Evolutionary conservation across 164 flowering plant genomes (phyloP).

Genomic region (Tetrastigma voinierianum): DNA sequence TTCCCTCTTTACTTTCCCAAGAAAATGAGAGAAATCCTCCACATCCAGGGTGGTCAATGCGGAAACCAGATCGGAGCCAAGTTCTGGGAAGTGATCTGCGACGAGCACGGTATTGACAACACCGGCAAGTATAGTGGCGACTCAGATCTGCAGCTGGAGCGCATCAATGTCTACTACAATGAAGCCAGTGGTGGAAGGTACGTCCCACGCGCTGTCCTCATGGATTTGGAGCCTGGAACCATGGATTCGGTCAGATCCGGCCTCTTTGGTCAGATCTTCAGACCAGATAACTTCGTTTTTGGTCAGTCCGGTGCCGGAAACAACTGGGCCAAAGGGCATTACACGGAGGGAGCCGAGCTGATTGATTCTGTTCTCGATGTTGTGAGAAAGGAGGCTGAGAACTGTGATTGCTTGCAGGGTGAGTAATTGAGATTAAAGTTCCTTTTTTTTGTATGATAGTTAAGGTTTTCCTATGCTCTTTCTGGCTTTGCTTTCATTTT

Average conservation of each 20-base stretch:
- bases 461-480: no score
- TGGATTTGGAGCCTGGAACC: conserved; percentile 32
- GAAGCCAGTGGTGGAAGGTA: conserved; percentile 27
- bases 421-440: neutral
- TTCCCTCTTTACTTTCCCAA: neutral
- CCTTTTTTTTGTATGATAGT: no score
- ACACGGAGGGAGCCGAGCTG: conserved; percentile 26
- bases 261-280: conserved; percentile 23
- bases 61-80: conserved; percentile 30
- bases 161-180: conserved; percentile 28
- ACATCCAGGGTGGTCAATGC: conserved; percentile 32
- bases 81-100: conserved; percentile 22
- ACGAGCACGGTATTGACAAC: conserved; percentile 28
- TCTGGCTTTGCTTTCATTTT: no score
- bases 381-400: conserved; percentile 30
- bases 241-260: conserved; percentile 31
- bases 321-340: conserved; percentile 21
- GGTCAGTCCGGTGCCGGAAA: conserved; percentile 24
- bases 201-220: conserved; percentile 28
- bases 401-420: conserved; percentile 28
- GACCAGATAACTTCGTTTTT: conserved; percentile 26
- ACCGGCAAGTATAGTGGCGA: conserved; percentile 27
- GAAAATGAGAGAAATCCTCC: conserved; percentile 29
- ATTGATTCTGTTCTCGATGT: conserved; percentile 27
- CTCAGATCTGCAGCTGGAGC: conserved; percentile 27